Conservation (phyloP, 2,329 filamentous ascomycete genomes). For the Xylariaceae sp. region DNA sequence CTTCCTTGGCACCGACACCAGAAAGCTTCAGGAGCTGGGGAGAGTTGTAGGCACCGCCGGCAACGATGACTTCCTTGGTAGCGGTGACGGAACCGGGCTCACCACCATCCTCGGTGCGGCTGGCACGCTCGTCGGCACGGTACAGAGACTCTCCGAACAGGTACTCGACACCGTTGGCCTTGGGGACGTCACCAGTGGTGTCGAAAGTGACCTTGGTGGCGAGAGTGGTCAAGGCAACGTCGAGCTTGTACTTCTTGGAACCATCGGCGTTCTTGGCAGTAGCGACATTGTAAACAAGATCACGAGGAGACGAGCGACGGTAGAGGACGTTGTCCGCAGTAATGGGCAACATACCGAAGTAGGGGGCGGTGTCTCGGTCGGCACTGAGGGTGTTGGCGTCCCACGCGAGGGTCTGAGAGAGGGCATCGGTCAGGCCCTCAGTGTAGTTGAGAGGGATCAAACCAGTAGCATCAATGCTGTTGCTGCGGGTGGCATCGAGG, state of each 20-base stretch:
- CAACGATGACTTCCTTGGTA: slow-evolving; percentile 47
- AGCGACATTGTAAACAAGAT: slow-evolving; percentile 39
- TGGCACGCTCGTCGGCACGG: slow-evolving; percentile 40
- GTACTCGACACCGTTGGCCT: slow-evolving; percentile 49
- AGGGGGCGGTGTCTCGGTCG: slow-evolving; percentile 40
- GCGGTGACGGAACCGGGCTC: slow-evolving; percentile 36
- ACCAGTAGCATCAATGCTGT: slow-evolving; percentile 19
- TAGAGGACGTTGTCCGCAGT: slow-evolving; percentile 50
- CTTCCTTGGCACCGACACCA: slow-evolving; percentile 40
- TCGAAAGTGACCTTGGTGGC: slow-evolving; percentile 47
- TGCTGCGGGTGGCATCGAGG: slow-evolving; percentile 6
- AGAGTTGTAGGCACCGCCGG: slow-evolving; percentile 52
- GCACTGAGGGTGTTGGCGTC: slow-evolving; percentile 45
- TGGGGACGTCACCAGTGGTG: slow-evolving; percentile 34
- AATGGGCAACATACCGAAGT: slow-evolving; percentile 52
- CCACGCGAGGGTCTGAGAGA: slow-evolving; percentile 34
- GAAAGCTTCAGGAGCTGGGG: slow-evolving; percentile 53
- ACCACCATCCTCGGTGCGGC: slow-evolving; percentile 22
- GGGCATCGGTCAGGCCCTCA: slow-evolving; percentile 11
- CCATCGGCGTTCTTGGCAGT: slow-evolving; percentile 38
- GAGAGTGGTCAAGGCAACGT: slow-evolving; percentile 48
- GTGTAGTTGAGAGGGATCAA: slow-evolving; percentile 22
- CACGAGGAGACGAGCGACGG: slow-evolving; percentile 50
- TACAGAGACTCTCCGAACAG: slow-evolving; percentile 46
- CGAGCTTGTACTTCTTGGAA: slow-evolving; percentile 53